Base-by-base conservation (phyloP, 192 early-diverging fungal genomes). In the Umbelopsis ramanniana region DNA sequence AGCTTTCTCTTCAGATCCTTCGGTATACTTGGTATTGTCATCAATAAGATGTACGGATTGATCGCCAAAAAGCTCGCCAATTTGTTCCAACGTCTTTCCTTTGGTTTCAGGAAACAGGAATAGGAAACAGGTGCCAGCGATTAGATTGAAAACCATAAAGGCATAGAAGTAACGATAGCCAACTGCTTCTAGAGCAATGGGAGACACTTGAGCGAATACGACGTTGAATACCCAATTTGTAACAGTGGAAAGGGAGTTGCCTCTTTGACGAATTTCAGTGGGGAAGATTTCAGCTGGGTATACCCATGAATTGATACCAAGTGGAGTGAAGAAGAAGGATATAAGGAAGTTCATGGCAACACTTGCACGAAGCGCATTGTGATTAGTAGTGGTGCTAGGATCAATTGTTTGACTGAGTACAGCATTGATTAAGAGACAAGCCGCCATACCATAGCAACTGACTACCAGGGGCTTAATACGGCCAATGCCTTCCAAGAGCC, bases 161-260 rank as follows among this genome's bases (percentile, higher is more conserved):
- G 89, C 81, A 71, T 84, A 50, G 72, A 82, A 84, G 43, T 86
- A 67, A 0, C 76, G 72, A 79, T 82, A 88, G n/a, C 82, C 84
- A 60, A 84, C 83, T 57, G 66, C 67, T 48, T 87, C 81, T 29
- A 88, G 75, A 12, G 92, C 73, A 48, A 90, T 86, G 0, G 91
- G 91, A 10, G 84, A 80, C n/a, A 86, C 76, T 71, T 88, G 82
- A 7, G 81, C 85, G 8, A 93, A 82, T 43, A 86, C 68, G 70
- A 86, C 83, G 81, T 92, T 93, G 76, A 84, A 89, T 33, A 89
- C 72, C 92, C 92, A 94, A 84, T 94, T 94, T 52, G 91, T 83
- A n/a, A 89, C 82, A 6, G 90, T 93, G 12, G 87, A 84, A 2
- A 90, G 57, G n/a, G 86, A 86, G 52, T 87, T 87, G 33, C 87